Conservation (phyloP, 106 monocot species). For the Iris macrosiphon region DNA sequence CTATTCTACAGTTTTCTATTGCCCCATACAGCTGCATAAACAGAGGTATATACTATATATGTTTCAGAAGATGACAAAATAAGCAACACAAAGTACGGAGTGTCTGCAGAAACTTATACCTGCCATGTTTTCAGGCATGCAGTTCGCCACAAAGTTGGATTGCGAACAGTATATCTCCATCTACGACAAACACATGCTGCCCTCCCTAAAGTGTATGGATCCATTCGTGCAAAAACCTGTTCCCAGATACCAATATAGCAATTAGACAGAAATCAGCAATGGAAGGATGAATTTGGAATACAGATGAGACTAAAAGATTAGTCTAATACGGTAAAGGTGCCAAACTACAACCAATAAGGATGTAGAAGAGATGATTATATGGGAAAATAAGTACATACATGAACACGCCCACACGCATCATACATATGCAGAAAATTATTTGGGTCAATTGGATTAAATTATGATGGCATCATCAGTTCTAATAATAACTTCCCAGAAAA, state of each 20-base stretch:
- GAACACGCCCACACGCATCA: too few species aligned
- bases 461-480: too few species aligned
- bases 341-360: not conserved
- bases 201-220: constrained; percentile 71
- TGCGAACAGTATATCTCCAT: constrained; percentile 83
- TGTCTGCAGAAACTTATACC: constrained; percentile 28
- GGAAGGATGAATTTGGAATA: not conserved
- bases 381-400: not conserved
- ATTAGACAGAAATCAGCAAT: not conserved
- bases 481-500: too few species aligned
- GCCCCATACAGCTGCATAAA: constrained; percentile 60
- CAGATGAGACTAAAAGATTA: not conserved
- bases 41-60: not conserved
- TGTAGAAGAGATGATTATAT: not conserved
- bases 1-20: constrained; percentile 48
- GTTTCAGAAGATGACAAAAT: constrained; percentile 3
- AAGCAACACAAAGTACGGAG: not conserved
- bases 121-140: constrained; percentile 95
- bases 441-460: not conserved
- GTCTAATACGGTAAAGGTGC: not conserved
- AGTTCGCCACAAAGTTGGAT: constrained; percentile 80
- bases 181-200: constrained; percentile 95
- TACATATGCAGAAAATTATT: too few species aligned
- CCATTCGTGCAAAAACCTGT: constrained; percentile 82
- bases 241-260: not conserved